These are phyloP conservation scores for Discostella stelligera DNA, from an alignment of 352 stramenopile genomes.

Conservation along the genomic window DNA sequence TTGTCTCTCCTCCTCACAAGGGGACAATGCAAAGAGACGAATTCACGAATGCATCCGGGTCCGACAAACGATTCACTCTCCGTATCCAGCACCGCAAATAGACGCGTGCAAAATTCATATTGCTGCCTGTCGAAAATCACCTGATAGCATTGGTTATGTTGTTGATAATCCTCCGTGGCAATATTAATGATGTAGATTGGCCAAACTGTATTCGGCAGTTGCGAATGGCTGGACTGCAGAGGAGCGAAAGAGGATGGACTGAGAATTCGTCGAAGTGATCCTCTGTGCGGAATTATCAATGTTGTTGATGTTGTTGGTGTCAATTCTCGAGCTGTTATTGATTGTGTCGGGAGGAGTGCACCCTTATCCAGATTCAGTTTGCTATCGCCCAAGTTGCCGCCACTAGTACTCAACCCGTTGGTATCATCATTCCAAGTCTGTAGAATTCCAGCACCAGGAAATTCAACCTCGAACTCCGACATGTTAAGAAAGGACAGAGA, in stretches of 20 bases:
- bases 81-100: conserved; percentile 78
- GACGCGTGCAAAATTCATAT: conserved; percentile 65
- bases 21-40: conserved; percentile 72
- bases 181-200: conserved; percentile 43
- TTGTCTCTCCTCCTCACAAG: conserved; percentile 74
- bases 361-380: background rate
- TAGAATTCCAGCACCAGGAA: background rate
- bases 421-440: conserved; percentile 3
- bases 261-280: conserved; percentile 56
- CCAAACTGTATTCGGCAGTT: conserved; percentile 25
- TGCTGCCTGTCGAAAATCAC: conserved; percentile 61
- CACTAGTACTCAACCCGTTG: background rate
- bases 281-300: conserved; percentile 54
- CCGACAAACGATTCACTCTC: conserved; percentile 62
- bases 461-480: background rate
- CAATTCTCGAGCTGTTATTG: conserved; percentile 7
- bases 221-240: conserved; percentile 14
- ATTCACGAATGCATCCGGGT: conserved; percentile 64
- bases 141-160: conserved; percentile 41
- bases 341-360: background rate
- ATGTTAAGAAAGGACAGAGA: background rate
- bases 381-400: background rate
- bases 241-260: conserved; percentile 14
- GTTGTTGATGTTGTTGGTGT: conserved; percentile 7
- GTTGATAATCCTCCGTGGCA: conserved; percentile 8